Evolutionary conservation across 2,329 filamentous ascomycete genomes (phyloP).

Genomic region (Aspergillus ochraceoroseus): DNA sequence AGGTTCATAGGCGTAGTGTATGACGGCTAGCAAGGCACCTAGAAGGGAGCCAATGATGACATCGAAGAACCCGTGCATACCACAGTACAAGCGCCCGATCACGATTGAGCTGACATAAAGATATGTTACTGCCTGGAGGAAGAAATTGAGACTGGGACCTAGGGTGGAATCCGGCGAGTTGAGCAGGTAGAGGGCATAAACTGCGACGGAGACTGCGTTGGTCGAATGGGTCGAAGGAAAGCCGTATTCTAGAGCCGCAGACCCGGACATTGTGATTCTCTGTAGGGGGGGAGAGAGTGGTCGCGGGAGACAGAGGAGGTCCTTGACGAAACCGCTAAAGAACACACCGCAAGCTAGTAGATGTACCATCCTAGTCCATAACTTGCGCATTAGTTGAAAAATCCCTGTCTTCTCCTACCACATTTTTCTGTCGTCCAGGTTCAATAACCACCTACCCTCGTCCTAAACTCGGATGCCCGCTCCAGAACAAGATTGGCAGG

Average conservation of each 20-base stretch:
- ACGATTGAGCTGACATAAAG: slow-evolving; percentile 87
- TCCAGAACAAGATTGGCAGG: slow-evolving; percentile 94
- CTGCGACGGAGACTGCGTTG: slow-evolving; percentile 89
- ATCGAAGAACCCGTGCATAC: slow-evolving; percentile 97
- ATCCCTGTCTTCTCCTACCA: neutral
- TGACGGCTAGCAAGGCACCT: slow-evolving; percentile 59
- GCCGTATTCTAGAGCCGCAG: slow-evolving; percentile 89
- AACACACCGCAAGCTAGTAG: slow-evolving; percentile 75
- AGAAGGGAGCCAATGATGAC: slow-evolving; percentile 74
- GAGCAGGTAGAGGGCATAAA: slow-evolving; percentile 72
- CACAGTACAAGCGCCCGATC: slow-evolving; percentile 87
- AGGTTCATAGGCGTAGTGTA: slow-evolving; percentile 53
- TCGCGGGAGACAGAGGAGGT: slow-evolving; percentile 84
- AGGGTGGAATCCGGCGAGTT: slow-evolving; percentile 61
- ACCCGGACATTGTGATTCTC: slow-evolving; percentile 95
- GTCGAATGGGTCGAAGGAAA: slow-evolving; percentile 97
- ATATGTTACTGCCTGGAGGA: slow-evolving; percentile 66
- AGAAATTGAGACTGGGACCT: slow-evolving; percentile 53
- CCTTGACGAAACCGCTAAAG: slow-evolving; percentile 89
- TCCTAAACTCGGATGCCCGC: slow-evolving; percentile 76
- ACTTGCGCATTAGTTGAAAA: slow-evolving; percentile 15
- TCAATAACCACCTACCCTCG: slow-evolving; percentile 64
- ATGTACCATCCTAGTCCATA: slow-evolving; percentile 51
- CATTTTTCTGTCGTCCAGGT: neutral
- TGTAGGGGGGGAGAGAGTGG: slow-evolving; percentile 87